Evolutionary conservation across 371 early-diverging fungal species (phyloP).

Genomic region (Blastocladiella emersonii): DNA sequence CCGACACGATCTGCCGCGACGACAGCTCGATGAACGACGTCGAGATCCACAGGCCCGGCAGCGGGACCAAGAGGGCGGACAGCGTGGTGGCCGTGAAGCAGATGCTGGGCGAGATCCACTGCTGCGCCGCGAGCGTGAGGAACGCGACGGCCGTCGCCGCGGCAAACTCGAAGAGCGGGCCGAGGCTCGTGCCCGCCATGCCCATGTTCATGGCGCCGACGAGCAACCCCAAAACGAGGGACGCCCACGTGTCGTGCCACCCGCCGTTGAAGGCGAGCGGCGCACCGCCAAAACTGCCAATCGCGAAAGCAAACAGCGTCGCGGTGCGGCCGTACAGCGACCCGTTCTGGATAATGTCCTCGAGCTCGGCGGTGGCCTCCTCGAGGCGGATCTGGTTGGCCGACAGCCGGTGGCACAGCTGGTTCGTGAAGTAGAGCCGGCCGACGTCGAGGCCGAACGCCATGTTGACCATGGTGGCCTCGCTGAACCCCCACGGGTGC

Average conservation of each 20-base stretch:
- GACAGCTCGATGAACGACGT: background rate
- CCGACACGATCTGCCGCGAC: background rate
- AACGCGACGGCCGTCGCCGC: background rate
- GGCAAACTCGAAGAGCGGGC: background rate
- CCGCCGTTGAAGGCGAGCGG: constrained; percentile 1
- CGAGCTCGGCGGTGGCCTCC: background rate
- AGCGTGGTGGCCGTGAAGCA: background rate
- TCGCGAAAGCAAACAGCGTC: background rate
- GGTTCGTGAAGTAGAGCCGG: background rate
- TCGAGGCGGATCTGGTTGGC: background rate
- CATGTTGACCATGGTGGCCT: background rate
- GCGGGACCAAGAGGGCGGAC: background rate
- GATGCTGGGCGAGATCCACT: background rate
- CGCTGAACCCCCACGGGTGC: background rate
- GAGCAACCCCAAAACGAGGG: background rate
- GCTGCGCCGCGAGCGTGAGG: background rate
- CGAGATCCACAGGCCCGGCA: background rate
- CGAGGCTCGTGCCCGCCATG: background rate
- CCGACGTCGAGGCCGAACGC: background rate
- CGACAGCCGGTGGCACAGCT: background rate
- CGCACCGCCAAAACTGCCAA: background rate
- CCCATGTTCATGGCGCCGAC: constrained; percentile 1
- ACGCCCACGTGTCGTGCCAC: background rate
- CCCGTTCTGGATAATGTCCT: background rate
- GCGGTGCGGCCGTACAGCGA: background rate